Percentiles rank a stretch among this genome's conserved stretches.
phyloP scores from a whole-genome alignment of 176 grass and related monocot genomes.

The Triticum dicoccoides region DNA sequence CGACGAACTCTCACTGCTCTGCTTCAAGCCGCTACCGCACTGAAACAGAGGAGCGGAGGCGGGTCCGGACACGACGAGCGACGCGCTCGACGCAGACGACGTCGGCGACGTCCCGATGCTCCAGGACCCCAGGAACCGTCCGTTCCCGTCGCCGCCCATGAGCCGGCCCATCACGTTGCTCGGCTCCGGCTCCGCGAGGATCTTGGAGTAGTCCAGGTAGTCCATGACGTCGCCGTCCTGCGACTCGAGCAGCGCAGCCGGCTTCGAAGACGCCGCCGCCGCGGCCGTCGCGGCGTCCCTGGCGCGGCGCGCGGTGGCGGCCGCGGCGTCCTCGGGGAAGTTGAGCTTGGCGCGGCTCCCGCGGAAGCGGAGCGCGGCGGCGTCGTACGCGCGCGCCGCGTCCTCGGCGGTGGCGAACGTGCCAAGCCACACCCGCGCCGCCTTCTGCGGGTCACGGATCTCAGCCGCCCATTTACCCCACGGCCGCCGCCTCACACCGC shows the following conservation, averaged over 20 bases:
- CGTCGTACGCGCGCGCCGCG: conserved; percentile 78
- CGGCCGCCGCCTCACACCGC: conserved; percentile 65
- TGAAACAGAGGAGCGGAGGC: conserved; percentile 10
- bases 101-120: conserved; percentile 36
- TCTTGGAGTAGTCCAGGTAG: conserved; percentile 45
- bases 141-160: neutral
- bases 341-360: conserved; percentile 74
- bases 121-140: conserved; percentile 27
- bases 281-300: neutral
- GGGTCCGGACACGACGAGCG: neutral
- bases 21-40: neutral
- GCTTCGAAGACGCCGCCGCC: neutral
- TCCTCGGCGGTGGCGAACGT: conserved; percentile 86
- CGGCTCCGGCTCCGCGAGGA: conserved; percentile 21
- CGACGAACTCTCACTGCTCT: neutral
- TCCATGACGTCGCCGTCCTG: conserved; percentile 19
- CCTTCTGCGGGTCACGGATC: conserved; percentile 78
- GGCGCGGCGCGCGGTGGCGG: neutral
- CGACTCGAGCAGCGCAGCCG: conserved; percentile 40
- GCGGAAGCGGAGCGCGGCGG: conserved; percentile 59
- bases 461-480: conserved; percentile 98
- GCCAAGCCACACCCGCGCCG: conserved; percentile 77
- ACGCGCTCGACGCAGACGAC: neutral
- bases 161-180: conserved; percentile 15
- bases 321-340: conserved; percentile 54